Evolutionary conservation across 345 rosid genomes (phyloP).

Genomic region (Eucalyptus shirleyi): DNA sequence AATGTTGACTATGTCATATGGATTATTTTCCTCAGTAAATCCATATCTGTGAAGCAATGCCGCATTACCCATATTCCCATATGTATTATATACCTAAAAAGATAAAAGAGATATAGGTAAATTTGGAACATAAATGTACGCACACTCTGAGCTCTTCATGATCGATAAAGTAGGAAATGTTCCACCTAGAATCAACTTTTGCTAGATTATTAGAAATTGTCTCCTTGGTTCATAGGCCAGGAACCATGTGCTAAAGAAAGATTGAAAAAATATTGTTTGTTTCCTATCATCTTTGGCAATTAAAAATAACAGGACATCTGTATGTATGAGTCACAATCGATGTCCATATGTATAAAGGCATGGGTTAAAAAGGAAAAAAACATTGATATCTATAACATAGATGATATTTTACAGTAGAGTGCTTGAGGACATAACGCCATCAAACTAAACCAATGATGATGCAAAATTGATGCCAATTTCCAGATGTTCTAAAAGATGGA

Average conservation of each 20-base stretch:
- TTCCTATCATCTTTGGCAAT: background rate
- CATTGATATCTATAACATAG: background rate
- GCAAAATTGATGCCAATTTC: background rate
- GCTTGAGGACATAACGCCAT: background rate
- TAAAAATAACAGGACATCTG: background rate
- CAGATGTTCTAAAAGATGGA: background rate
- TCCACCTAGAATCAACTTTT: background rate
- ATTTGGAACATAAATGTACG: background rate
- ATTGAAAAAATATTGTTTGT: background rate
- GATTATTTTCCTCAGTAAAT: constrained; percentile 68
- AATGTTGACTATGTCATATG: constrained; percentile 68
- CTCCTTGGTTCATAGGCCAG: background rate
- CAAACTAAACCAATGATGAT: background rate
- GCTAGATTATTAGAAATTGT: background rate
- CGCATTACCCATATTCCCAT: constrained; percentile 75
- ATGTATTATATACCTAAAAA: constrained; percentile 71
- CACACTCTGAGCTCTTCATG: background rate
- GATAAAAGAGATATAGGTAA: background rate
- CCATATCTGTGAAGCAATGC: constrained; percentile 92
- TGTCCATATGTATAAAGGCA: background rate
- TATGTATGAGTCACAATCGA: background rate
- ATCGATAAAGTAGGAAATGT: background rate
- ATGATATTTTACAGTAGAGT: background rate
- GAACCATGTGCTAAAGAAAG: background rate
- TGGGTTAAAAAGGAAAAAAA: background rate